Evolutionary conservation across 2,329 filamentous ascomycete species (phyloP).

Genomic region (Bisporella sp.): DNA sequence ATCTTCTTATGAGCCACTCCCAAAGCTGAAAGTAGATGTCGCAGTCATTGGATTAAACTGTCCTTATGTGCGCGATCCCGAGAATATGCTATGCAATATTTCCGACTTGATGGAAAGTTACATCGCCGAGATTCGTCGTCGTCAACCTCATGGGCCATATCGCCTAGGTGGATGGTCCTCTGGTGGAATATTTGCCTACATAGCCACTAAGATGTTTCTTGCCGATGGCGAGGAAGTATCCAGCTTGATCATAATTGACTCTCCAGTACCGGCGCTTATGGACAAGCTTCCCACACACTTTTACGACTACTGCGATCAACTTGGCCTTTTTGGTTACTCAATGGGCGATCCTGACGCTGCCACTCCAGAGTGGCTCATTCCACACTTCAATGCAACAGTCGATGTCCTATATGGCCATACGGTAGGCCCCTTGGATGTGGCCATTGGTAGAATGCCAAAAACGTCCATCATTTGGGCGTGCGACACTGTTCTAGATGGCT

Average conservation of each 20-base stretch:
- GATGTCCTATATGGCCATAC: too few species aligned
- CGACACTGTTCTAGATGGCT: too few species aligned
- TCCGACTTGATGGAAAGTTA: neutral
- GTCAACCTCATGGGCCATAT: neutral
- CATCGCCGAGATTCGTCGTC: neutral
- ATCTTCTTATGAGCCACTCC: neutral
- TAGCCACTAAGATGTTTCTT: neutral
- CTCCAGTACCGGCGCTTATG: neutral
- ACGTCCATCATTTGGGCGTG: too few species aligned
- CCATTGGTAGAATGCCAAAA: too few species aligned
- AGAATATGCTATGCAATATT: neutral
- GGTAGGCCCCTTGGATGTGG: too few species aligned
- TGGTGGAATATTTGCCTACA: neutral
- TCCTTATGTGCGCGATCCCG: neutral
- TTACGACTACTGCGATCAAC: neutral
- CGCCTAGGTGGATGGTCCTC: neutral
- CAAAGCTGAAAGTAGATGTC: neutral
- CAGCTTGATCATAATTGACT: neutral
- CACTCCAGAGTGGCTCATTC: neutral
- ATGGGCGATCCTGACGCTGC: neutral
- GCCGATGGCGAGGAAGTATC: neutral
- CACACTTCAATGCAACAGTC: neutral
- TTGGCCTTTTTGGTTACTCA: constrained; percentile 10
- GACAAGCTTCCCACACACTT: neutral
- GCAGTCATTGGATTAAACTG: neutral